Base-by-base conservation (phyloP, 2,329 filamentous ascomycete species). In the Fusarium humuli region DNA sequence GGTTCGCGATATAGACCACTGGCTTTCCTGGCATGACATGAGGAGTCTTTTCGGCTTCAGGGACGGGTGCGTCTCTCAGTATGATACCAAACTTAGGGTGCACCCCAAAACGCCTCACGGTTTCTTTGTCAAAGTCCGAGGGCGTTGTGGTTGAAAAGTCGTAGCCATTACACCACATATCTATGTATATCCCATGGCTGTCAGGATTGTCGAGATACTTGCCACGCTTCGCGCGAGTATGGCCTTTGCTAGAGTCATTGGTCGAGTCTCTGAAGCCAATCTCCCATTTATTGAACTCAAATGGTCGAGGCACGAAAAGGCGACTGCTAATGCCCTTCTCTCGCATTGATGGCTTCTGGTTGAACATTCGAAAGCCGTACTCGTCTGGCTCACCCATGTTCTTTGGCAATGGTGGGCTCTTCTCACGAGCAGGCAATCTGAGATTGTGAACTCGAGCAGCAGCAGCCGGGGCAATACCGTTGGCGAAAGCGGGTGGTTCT, bases 191-290 rank as follows among this genome's bases (percentile, higher is more conserved):
- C 58, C 82, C 83, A 61, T 83, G 84, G 46, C 83, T 84, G 73
- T 88, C 87, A 40, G 87, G 86, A 29, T 81, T 83, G 67, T 85
- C 81, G 48, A 87, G 79, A 70, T 84, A 88, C 74, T 83, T 85
- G 72, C 86, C 86, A 52, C 87, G 82, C 65, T 85, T 84, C 16
- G 82, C 82, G 69, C 82, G 83, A 34, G 83, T 87, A 48, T 86
- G 85, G 23, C 85, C 85, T 60, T 86, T 85, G 63, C 81, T 82
- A 30, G 84, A 83, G 69, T 87, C 85, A 63, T 89, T 89, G 65
- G 83, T 83, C 6, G 86, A 87, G 71, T 89, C 87, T 23, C 85
- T 83, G 75, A 88, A 89, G 16, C 87, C 87, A 65, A 90, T 89
- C 73, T 89, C 86, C 61, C 83, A 80, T 11, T 84, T 79, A 40